These are phyloP conservation scores for Ceratocystis huliohia DNA, from an alignment of 2,329 filamentous ascomycete species.

Conservation along the genomic window DNA sequence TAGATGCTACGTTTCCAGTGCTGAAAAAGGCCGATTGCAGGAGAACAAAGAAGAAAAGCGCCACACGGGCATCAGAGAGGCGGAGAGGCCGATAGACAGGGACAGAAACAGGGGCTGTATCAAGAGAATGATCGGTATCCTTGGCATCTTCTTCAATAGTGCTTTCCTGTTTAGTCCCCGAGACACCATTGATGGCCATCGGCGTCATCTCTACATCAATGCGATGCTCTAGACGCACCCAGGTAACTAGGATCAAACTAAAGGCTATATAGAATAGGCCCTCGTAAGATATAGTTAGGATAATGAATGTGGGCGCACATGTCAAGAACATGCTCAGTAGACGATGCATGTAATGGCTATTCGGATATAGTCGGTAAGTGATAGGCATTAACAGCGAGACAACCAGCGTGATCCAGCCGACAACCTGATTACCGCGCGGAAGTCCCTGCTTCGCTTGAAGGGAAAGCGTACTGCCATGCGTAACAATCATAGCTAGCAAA, in stretches of 20 bases:
- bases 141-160: conserved; percentile 22
- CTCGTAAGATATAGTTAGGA: conserved; percentile 94
- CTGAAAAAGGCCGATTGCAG: conserved; percentile 94
- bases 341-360: conserved; percentile 79
- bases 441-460: conserved; percentile 75
- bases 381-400: conserved; percentile 67
- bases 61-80: conserved; percentile 73
- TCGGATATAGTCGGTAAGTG: conserved; percentile 66
- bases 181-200: not conserved
- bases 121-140: conserved; percentile 16
- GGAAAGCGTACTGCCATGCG: conserved; percentile 70
- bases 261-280: conserved; percentile 92
- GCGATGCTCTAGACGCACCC: conserved; percentile 83
- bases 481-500: conserved; percentile 70
- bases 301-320: conserved; percentile 86
- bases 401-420: conserved; percentile 71
- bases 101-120: conserved; percentile 5
- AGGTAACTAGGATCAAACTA: conserved; percentile 65
- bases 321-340: conserved; percentile 81
- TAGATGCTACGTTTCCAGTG: conserved; percentile 87
- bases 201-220: conserved; percentile 11
- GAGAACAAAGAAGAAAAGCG: conserved; percentile 89
- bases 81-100: conserved; percentile 50
- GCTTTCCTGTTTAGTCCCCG: not conserved
- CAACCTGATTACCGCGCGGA: conserved; percentile 72